phyloP scores from a whole-genome alignment of 2,329 filamentous ascomycete genomes.

The Xylaria sp. region DNA sequence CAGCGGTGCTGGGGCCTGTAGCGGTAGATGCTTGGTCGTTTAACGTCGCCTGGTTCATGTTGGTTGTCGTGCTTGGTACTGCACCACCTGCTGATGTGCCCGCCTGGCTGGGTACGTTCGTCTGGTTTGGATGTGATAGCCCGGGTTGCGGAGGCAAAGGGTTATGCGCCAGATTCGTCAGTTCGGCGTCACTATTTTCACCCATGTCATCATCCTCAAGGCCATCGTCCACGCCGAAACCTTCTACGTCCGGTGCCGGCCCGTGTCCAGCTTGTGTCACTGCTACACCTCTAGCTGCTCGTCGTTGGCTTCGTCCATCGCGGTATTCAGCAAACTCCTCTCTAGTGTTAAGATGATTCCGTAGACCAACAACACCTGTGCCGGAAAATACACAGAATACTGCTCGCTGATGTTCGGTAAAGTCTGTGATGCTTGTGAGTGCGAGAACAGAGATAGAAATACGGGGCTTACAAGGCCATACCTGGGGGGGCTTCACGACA shows the following conservation, averaged over 20 bases:
- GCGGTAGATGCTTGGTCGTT: constrained; percentile 13
- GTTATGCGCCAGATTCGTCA: constrained; percentile 39
- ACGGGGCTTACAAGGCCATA: constrained; percentile 51
- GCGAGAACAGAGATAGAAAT: not conserved
- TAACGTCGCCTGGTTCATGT: constrained; percentile 22
- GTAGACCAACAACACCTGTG: constrained; percentile 79
- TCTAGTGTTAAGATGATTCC: constrained; percentile 77
- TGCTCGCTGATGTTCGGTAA: constrained; percentile 92
- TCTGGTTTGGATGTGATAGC: constrained; percentile 9
- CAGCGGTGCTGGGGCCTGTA: constrained; percentile 45
- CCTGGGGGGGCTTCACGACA: constrained; percentile 85
- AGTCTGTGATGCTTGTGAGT: constrained; percentile 69
- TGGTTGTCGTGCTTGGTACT: constrained; percentile 12
- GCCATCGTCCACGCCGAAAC: constrained; percentile 41
- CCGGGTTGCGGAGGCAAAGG: constrained; percentile 41
- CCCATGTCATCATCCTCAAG: constrained; percentile 52
- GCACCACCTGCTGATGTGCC: not conserved
- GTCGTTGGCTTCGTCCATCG: constrained; percentile 35
- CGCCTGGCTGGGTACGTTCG: constrained; percentile 12
- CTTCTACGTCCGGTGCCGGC: constrained; percentile 42
- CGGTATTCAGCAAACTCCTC: constrained; percentile 58
- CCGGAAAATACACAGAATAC: constrained; percentile 99
- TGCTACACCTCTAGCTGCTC: constrained; percentile 31
- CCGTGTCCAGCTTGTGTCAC: constrained; percentile 31
- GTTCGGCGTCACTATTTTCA: constrained; percentile 48